Evolutionary conservation across 2,329 filamentous ascomycete species (phyloP).

Genomic region (Graphiopsis chlorocephala): DNA sequence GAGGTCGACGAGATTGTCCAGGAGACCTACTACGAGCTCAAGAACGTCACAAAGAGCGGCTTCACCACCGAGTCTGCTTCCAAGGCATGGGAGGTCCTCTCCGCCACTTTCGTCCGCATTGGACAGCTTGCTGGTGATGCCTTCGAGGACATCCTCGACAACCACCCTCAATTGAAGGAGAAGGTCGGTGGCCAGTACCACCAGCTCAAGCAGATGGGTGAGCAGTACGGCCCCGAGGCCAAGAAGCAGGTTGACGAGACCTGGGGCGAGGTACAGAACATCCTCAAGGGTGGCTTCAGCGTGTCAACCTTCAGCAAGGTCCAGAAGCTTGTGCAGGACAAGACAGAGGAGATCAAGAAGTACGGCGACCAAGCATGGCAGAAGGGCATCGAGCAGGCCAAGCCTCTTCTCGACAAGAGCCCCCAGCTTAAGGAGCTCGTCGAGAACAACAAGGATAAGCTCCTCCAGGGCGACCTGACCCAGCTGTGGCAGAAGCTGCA

Average conservation of each 20-base stretch:
- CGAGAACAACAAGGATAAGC: slow-evolving; percentile 65
- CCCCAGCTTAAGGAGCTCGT: slow-evolving; percentile 71
- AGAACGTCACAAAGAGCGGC: slow-evolving; percentile 55
- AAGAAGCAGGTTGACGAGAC: slow-evolving; percentile 74
- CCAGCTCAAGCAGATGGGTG: slow-evolving; percentile 66
- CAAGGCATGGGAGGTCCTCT: slow-evolving; percentile 60
- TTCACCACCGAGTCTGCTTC: slow-evolving; percentile 62
- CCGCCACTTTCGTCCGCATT: slow-evolving; percentile 60
- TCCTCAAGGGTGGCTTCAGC: slow-evolving; percentile 56
- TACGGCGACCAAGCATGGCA: slow-evolving; percentile 69
- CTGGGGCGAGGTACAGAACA: slow-evolving; percentile 63
- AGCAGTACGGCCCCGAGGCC: slow-evolving; percentile 70
- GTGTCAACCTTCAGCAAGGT: slow-evolving; percentile 54
- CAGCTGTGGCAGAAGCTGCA: slow-evolving; percentile 64
- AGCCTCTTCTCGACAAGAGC: slow-evolving; percentile 72
- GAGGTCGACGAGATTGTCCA: slow-evolving; percentile 68
- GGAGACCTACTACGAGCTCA: slow-evolving; percentile 66
- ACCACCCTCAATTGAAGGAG: slow-evolving; percentile 71
- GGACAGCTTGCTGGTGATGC: slow-evolving; percentile 62
- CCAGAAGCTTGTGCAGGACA: slow-evolving; percentile 65
- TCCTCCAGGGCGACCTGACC: slow-evolving; percentile 65
- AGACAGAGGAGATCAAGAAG: slow-evolving; percentile 63
- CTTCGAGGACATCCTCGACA: slow-evolving; percentile 63
- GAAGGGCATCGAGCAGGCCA: slow-evolving; percentile 67
- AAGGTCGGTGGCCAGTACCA: slow-evolving; percentile 67